phyloP scores from a whole-genome alignment of 768 basidiomycete species.

The Myochromella boudieri region DNA sequence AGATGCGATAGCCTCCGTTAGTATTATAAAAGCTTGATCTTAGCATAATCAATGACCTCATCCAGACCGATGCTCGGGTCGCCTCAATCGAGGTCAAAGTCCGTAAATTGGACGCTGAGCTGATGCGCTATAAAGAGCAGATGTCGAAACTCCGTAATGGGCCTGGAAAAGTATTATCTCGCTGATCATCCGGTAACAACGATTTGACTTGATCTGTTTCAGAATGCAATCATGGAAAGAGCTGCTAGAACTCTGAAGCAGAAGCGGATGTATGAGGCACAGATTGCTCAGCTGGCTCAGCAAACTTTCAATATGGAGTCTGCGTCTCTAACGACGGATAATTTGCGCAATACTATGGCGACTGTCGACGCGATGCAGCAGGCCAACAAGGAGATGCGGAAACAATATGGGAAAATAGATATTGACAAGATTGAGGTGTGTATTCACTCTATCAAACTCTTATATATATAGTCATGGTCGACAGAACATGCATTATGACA shows the following conservation, averaged over 20 bases:
- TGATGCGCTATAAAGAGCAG: conserved; percentile 90
- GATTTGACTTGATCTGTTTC: background rate
- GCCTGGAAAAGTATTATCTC: conserved; percentile 80
- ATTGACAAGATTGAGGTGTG: conserved; percentile 97
- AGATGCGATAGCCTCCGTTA: conserved; percentile 90
- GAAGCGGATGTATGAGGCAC: conserved; percentile 93
- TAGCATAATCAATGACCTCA: conserved; percentile 10
- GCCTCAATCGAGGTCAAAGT: conserved; percentile 94
- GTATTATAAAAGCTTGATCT: conserved; percentile 22
- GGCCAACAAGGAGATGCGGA: conserved; percentile 95
- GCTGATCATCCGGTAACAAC: no score
- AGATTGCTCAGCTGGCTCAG: conserved; percentile 87
- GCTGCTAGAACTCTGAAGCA: conserved; percentile 92
- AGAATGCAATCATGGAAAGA: conserved; percentile 94
- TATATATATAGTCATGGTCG: background rate
- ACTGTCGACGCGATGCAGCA: conserved; percentile 95
- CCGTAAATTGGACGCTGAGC: conserved; percentile 93
- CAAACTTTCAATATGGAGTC: conserved; percentile 99
- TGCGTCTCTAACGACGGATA: conserved; percentile 93
- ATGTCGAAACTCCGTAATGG: conserved; percentile 92
- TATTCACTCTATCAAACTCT: background rate
- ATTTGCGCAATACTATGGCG: conserved; percentile 97
- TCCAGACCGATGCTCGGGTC: conserved; percentile 83
- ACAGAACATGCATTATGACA: conserved; percentile 95
- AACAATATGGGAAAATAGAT: conserved; percentile 96